A percentile compares a stretch with the other conserved stretches of the same genome.
Evolutionary conservation across 2,329 filamentous ascomycete genomes (phyloP).

Genomic region (Cercospora janseana): DNA sequence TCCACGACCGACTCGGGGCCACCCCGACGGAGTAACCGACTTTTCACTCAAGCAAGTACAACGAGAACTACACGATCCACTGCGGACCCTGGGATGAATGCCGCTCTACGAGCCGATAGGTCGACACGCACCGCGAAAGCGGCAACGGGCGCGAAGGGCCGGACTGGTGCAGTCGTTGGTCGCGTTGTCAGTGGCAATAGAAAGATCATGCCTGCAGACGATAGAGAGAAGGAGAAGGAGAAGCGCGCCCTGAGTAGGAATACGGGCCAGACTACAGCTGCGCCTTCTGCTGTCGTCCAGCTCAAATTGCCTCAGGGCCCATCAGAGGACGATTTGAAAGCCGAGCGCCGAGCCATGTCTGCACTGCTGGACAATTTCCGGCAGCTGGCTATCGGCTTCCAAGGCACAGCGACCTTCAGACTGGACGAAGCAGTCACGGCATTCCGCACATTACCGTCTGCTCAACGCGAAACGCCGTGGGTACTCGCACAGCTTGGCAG

Average conservation of each 20-base stretch:
- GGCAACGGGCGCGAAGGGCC: constrained; percentile 68
- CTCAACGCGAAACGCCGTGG: constrained; percentile 88
- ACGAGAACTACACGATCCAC: constrained; percentile 61
- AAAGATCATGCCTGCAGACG: constrained; percentile 54
- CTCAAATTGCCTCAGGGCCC: constrained; percentile 23
- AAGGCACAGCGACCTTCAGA: constrained; percentile 73
- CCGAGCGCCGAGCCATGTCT: constrained; percentile 68
- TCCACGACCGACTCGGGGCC: constrained; percentile 41
- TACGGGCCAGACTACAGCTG: constrained; percentile 51
- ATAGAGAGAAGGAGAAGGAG: constrained; percentile 55
- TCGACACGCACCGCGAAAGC: constrained; percentile 52
- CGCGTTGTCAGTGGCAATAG: constrained; percentile 88
- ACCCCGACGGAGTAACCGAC: constrained; percentile 47
- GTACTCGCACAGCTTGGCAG: constrained; percentile 87
- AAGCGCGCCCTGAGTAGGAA: constrained; percentile 60
- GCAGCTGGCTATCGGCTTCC: constrained; percentile 78
- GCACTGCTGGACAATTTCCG: constrained; percentile 77
- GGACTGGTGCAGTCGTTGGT: constrained; percentile 68
- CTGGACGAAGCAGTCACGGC: constrained; percentile 73
- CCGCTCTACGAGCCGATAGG: constrained; percentile 56
- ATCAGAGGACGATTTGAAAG: constrained; percentile 18
- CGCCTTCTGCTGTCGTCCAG: constrained; percentile 27
- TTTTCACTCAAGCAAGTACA: constrained; percentile 65
- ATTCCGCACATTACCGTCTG: constrained; percentile 67
- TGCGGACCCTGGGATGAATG: constrained; percentile 52